Percentiles rank a stretch among this genome's conserved stretches.
These are phyloP conservation scores for Pichia sp. DNA, from an alignment of 1,139 yeast genomes.

Conservation along the genomic window DNA sequence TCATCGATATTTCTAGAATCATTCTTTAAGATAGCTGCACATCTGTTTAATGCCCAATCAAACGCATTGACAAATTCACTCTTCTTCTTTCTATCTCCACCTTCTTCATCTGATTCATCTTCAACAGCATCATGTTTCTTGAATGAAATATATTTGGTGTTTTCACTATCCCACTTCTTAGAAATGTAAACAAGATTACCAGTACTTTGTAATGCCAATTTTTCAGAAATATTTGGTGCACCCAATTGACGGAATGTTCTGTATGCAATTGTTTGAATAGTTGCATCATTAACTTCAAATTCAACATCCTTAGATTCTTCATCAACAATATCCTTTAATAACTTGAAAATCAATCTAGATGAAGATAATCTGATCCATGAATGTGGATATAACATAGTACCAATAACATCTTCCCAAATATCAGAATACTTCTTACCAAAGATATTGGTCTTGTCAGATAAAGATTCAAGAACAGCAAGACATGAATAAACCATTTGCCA, in stretches of 20 bases:
- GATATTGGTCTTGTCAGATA: constrained; percentile 37
- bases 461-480: constrained; percentile 51
- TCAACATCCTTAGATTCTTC: constrained; percentile 25
- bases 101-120: constrained; percentile 30
- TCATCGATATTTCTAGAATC: constrained; percentile 53
- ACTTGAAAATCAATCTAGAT: constrained; percentile 55
- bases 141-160: constrained; percentile 38
- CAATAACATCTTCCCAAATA: constrained; percentile 55
- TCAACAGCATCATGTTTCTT: constrained; percentile 23
- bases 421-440: constrained; percentile 30
- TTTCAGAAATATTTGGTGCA: constrained; percentile 71
- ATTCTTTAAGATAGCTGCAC: constrained; percentile 63
- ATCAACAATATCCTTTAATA: constrained; percentile 40
- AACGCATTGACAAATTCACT: constrained; percentile 42
- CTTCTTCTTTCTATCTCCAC: constrained; percentile 24
- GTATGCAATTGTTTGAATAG: constrained; percentile 63
- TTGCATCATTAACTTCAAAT: constrained; percentile 32
- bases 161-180: constrained; percentile 57
- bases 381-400: constrained; percentile 76
- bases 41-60: constrained; percentile 62
- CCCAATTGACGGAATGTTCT: constrained; percentile 74
- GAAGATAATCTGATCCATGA: constrained; percentile 84
- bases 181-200: constrained; percentile 66
- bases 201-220: constrained; percentile 61
- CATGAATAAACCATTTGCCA: constrained; percentile 83